These are phyloP conservation scores for Spathaspora sp. DNA, from an alignment of 805 yeast genomes.

Conservation along the genomic window DNA sequence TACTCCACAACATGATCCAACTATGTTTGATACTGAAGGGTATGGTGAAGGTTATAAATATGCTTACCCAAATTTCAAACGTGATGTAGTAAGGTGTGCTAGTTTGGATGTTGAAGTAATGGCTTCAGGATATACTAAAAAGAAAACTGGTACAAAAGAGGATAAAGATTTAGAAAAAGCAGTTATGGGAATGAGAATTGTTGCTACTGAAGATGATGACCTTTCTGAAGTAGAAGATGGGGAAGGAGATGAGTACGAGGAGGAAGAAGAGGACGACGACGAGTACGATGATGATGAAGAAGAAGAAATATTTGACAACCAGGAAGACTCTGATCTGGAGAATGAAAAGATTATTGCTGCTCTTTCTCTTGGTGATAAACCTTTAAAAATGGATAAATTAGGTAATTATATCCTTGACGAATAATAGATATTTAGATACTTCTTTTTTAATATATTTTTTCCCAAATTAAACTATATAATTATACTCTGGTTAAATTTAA, in stretches of 20 bases:
- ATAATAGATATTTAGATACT: constrained; percentile 5
- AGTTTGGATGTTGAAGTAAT: constrained; percentile 81
- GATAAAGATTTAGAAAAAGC: constrained; percentile 74
- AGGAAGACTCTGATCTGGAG: constrained; percentile 29
- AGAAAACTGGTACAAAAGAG: constrained; percentile 29
- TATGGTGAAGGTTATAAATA: constrained; percentile 76
- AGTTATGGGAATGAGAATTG: constrained; percentile 59
- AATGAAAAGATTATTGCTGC: constrained; percentile 67
- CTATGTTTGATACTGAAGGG: constrained; percentile 76
- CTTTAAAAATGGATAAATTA: constrained; percentile 74
- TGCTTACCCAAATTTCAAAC: constrained; percentile 72
- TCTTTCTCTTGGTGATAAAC: constrained; percentile 55
- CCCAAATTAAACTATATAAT: constrained; percentile 4
- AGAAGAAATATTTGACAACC: constrained; percentile 44
- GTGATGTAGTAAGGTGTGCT: constrained; percentile 69
- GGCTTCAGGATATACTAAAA: constrained; percentile 78
- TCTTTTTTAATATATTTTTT: constrained; percentile 3
- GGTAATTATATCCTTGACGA: constrained; percentile 76
- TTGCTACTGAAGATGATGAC: constrained; percentile 21
- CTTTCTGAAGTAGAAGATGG: constrained; percentile 17
- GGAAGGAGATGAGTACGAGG: constrained; percentile 22
- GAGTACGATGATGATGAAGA: constrained; percentile 29
- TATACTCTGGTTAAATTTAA: constrained; percentile 44
- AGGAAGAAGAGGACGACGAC: constrained; percentile 23
- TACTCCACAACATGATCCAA: constrained; percentile 60